Evolutionary conservation across 345 rosid species (phyloP).

Genomic region (Eucalyptus sp.): DNA sequence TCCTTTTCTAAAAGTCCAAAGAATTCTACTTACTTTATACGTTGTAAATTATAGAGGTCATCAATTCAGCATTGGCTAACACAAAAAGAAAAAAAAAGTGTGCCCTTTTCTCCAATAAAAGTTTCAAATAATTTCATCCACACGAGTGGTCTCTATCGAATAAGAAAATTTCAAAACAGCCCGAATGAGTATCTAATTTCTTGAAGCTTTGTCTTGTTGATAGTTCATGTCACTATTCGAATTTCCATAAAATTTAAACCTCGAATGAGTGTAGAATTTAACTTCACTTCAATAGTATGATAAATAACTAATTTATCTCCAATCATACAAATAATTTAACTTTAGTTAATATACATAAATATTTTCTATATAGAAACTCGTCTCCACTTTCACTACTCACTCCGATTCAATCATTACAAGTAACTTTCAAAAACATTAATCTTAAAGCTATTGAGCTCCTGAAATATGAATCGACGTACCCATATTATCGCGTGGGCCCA

Average conservation of each 20-base stretch:
- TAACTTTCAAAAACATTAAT: too few species aligned
- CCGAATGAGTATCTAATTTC: background rate
- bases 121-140: background rate
- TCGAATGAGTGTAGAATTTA: too few species aligned
- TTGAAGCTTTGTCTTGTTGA: background rate
- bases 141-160: background rate
- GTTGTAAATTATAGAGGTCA: background rate
- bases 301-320: background rate
- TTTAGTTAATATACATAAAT: background rate
- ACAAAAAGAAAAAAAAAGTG: background rate
- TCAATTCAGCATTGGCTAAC: background rate
- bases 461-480: background rate
- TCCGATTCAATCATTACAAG: background rate
- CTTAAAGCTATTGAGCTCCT: background rate
- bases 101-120: background rate
- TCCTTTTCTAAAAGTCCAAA: background rate
- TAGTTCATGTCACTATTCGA: background rate
- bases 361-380: accelerated
- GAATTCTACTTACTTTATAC: background rate
- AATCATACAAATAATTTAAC: too few species aligned
- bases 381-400: background rate
- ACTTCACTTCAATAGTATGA: too few species aligned
- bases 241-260: background rate
- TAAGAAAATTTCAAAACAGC: background rate
- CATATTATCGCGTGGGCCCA: background rate